Evolutionary conservation across 176 grass and related monocot species (phyloP), one percentile per base, ranked within the genome.

Genomic region (Melocanna baccifera): DNA sequence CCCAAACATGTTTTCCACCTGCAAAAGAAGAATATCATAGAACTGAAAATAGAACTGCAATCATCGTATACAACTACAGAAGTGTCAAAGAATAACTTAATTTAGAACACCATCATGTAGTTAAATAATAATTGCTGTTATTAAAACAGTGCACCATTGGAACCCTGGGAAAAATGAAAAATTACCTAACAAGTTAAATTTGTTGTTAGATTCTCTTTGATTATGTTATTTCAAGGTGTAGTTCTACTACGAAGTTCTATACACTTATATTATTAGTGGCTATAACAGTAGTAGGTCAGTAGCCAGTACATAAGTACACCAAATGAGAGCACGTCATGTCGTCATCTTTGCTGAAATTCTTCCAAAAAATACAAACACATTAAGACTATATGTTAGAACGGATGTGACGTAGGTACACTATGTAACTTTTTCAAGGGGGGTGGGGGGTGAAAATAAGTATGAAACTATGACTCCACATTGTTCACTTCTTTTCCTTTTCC

Each of bases 1-100:
- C 55, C 96, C 96, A 78, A 80, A 92, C 22, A 90, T 71, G 66
- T 99, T 99, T 80, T 99, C 96, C 6, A 99, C 93, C 96, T 99
- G 84, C 52, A 89, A 89, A 83, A 66, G 36, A 79, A 29, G 87
- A 62, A 51, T 8, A 64, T n/a, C n/a, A 80, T 56, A 68, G 53
- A 69, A 71, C 47, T 12, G 9, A 42, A 52, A 36, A 69, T 71
- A 62, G 42, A 70, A 71, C 18, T 52, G 15, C 0, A 11, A 29
- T 78, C 47, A 86, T 32, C 2, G 47, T 81, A 75, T 76, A 77
- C 28, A 90, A 58, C 39, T 50, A 70, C 23, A 75, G 53, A 84
- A 73, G 13, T 80, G 67, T 74, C 19, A 29, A 66, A 73, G 76
- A 37, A 39, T 45, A 72, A 69, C 29, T 40, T 48, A 72, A 72